These are phyloP conservation scores for Stentor roeselii DNA, from an alignment of 73 alveolate genomes.

Conservation along the genomic window DNA sequence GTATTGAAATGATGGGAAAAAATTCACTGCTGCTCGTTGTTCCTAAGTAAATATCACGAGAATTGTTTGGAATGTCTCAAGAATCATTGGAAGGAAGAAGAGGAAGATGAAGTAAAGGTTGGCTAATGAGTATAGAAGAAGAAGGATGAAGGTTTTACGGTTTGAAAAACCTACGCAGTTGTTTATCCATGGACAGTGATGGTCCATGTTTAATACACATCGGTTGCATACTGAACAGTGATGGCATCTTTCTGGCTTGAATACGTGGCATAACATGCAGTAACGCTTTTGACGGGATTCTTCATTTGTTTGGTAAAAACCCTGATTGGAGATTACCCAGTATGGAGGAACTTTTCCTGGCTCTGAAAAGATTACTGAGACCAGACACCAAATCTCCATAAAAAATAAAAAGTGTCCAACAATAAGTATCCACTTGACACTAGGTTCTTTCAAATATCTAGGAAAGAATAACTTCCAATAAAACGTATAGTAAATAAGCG, in stretches of 20 bases:
- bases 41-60: not conserved
- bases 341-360: constrained; percentile 96
- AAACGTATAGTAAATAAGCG: not conserved
- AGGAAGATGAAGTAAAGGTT: constrained; percentile 46
- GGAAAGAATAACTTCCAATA: not conserved
- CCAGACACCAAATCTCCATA: constrained; percentile 81
- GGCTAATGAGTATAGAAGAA: constrained; percentile 41
- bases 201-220: constrained; percentile 49
- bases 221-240: constrained; percentile 50
- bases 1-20: not conserved
- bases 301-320: constrained; percentile 83
- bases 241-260: constrained; percentile 59
- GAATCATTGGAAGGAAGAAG: constrained; percentile 28
- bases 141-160: constrained; percentile 35
- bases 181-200: constrained; percentile 57
- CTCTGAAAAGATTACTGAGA: constrained; percentile 82
- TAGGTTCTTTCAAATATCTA: not conserved
- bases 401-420: constrained; percentile 68
- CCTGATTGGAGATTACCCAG: constrained; percentile 67
- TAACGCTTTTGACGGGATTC: constrained; percentile 82
- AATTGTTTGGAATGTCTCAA: not conserved
- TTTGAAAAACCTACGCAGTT: constrained; percentile 51
- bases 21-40: constrained; percentile 15
- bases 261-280: constrained; percentile 88
- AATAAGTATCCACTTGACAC: constrained; percentile 38